These are phyloP conservation scores for Sodiomyces alkalinus DNA, from an alignment of 2,329 filamentous ascomycete species.

Conservation along the genomic window DNA sequence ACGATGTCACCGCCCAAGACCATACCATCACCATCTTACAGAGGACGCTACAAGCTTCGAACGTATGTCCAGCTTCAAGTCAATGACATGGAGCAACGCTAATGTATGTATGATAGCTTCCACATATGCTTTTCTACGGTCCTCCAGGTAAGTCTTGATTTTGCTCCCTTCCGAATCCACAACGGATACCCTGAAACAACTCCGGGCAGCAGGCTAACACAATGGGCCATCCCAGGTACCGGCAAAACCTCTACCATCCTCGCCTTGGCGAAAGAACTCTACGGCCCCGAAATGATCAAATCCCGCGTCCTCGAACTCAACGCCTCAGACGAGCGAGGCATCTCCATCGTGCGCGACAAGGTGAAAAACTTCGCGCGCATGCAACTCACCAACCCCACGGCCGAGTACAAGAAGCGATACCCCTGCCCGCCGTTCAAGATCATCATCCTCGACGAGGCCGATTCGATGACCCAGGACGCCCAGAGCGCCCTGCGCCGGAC, in stretches of 20 bases:
- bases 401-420: slow-evolving; percentile 54
- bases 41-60: slow-evolving; percentile 84
- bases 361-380: slow-evolving; percentile 97
- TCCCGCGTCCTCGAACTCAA: slow-evolving; percentile 96
- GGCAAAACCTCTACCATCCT: slow-evolving; percentile 98
- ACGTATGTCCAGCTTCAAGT: slow-evolving; percentile 37
- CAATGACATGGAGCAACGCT: slow-evolving; percentile 1
- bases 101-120: slow-evolving; percentile 43
- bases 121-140: slow-evolving; percentile 98
- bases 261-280: slow-evolving; percentile 91
- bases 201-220: too few species aligned
- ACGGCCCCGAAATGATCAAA: slow-evolving; percentile 86
- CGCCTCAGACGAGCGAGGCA: slow-evolving; percentile 95
- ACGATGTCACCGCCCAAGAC: slow-evolving; percentile 93
- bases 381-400: slow-evolving; percentile 72
- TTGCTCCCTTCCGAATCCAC: too few species aligned
- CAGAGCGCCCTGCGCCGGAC: slow-evolving; percentile 84
- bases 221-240: slow-evolving; percentile 56
- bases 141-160: slow-evolving; percentile 49
- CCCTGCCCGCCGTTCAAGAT: slow-evolving; percentile 98
- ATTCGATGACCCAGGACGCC: slow-evolving; percentile 97
- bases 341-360: slow-evolving; percentile 91
- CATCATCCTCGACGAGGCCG: slow-evolving; percentile 93
- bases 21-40: slow-evolving; percentile 90
- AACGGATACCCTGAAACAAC: too few species aligned